A percentile compares a stretch with the other conserved stretches of the same genome.
Conservation (phyloP, 495 filamentous ascomycete genomes). For the Penicillium soppii region DNA sequence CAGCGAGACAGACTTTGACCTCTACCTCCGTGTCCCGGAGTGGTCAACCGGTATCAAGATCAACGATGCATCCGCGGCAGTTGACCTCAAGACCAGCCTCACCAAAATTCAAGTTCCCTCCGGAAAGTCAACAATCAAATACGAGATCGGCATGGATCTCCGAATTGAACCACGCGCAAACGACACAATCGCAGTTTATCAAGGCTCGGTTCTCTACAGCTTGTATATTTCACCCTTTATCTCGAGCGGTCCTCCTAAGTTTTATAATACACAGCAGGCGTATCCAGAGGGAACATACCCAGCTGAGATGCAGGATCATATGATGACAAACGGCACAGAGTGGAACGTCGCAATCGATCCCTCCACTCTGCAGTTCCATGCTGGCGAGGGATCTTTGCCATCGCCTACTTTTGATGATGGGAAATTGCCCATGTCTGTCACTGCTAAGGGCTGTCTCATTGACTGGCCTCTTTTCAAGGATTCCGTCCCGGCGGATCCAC, state of each 20-base stretch:
- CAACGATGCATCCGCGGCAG: conserved; percentile 3
- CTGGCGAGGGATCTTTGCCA: conserved; percentile 22
- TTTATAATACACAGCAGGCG: conserved; percentile 11
- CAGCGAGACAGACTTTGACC: conserved; percentile 36
- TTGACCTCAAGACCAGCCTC: conserved; percentile 27
- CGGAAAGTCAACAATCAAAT: conserved; percentile 10
- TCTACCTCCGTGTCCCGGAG: conserved; percentile 50
- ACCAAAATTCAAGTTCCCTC: conserved; percentile 8
- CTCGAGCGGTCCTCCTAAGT: conserved; percentile 12
- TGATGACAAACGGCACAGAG: conserved; percentile 6
- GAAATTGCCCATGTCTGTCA: conserved; percentile 46
- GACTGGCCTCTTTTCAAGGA: conserved; percentile 49
- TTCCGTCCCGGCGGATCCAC: conserved; percentile 47
- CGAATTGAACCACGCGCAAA: conserved; percentile 44
- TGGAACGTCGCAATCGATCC: conserved; percentile 28
- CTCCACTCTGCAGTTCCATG: conserved; percentile 14
- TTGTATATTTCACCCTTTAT: conserved; percentile 22
- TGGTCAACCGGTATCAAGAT: conserved; percentile 39
- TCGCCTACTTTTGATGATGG: conserved; percentile 51
- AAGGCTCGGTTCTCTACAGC: conserved; percentile 56
- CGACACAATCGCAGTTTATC: conserved; percentile 53
- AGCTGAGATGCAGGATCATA: conserved; percentile 9
- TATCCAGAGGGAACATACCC: conserved; percentile 11
- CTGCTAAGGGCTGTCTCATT: conserved; percentile 52
- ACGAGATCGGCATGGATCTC: conserved; percentile 20